Evolutionary conservation across 768 basidiomycete genomes (phyloP).

Genomic region (Mycena capillaripes): DNA sequence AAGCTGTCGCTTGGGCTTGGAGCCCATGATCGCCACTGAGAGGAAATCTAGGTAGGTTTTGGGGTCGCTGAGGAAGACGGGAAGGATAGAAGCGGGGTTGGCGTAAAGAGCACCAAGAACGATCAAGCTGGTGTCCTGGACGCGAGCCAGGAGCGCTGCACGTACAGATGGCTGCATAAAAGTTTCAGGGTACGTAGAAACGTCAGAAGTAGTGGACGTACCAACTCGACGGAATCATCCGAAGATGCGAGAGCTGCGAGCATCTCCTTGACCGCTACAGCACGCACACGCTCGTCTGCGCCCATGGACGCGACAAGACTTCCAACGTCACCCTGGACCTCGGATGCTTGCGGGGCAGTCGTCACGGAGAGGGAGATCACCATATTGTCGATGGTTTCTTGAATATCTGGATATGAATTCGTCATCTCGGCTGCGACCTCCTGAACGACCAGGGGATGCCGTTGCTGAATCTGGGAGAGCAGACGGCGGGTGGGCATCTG

Average conservation of each 20-base stretch:
- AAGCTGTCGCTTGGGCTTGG: constrained; percentile 65
- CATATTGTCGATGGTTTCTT: constrained; percentile 65
- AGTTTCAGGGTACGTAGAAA: constrained; percentile 15
- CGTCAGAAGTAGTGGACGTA: constrained; percentile 42
- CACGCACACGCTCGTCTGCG: constrained; percentile 73
- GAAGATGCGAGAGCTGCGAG: constrained; percentile 53
- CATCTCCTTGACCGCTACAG: constrained; percentile 70
- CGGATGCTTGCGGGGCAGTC: constrained; percentile 35
- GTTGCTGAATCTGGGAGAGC: constrained; percentile 74
- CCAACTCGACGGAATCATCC: constrained; percentile 56
- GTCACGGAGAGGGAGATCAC: constrained; percentile 73
- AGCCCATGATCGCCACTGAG: constrained; percentile 48
- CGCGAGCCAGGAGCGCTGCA: constrained; percentile 76
- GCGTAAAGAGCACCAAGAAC: constrained; percentile 82
- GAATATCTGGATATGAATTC: constrained; percentile 50
- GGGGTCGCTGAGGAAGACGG: constrained; percentile 57
- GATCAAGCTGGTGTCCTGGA: constrained; percentile 71
- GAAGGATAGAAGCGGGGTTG: constrained; percentile 59
- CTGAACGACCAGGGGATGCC: constrained; percentile 67
- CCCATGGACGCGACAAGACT: constrained; percentile 70
- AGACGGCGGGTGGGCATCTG: constrained; percentile 52
- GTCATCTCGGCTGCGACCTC: constrained; percentile 54
- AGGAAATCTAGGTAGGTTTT: constrained; percentile 63
- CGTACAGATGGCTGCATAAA: constrained; percentile 64
- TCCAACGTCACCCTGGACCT: constrained; percentile 38